Conservation (phyloP, 495 filamentous ascomycete species). For the Trichoderma reesei region DNA sequence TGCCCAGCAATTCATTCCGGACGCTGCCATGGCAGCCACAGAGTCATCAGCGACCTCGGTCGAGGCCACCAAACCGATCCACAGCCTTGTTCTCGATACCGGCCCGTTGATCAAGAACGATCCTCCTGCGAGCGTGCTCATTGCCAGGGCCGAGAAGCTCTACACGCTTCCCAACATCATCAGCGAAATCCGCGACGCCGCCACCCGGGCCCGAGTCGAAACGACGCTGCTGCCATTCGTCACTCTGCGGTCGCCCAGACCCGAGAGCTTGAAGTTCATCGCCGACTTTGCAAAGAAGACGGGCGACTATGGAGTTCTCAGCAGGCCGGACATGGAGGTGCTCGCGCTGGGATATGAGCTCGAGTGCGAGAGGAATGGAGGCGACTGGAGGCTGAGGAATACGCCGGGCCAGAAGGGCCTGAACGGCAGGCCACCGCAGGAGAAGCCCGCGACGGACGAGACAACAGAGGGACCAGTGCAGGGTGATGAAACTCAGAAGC, state of each 20-base stretch:
- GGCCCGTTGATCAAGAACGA: slow-evolving; percentile 88
- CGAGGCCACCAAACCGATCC: slow-evolving; percentile 48
- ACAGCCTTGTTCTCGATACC: slow-evolving; percentile 82
- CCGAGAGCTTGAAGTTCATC: slow-evolving; percentile 68
- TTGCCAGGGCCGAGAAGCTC: slow-evolving; percentile 64
- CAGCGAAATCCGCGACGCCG: slow-evolving; percentile 79
- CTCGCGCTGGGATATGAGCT: slow-evolving; percentile 87
- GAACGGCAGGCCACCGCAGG: slow-evolving; percentile 52
- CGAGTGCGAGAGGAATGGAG: slow-evolving; percentile 73
- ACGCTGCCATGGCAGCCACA: slow-evolving; percentile 7
- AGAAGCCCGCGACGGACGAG: slow-evolving; percentile 21
- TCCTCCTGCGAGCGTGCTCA: slow-evolving; percentile 65
- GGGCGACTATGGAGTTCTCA: slow-evolving; percentile 79
- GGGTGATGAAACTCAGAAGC: slow-evolving; percentile 9
- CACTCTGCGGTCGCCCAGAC: slow-evolving; percentile 58
- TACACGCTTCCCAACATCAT: slow-evolving; percentile 83
- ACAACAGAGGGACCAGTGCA: neutral
- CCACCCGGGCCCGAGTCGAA: slow-evolving; percentile 67
- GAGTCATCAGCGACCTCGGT: neutral
- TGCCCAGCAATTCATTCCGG: neutral
- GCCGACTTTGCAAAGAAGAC: slow-evolving; percentile 81
- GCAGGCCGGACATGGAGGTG: slow-evolving; percentile 77
- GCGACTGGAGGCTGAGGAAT: slow-evolving; percentile 71
- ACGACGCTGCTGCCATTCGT: slow-evolving; percentile 78
- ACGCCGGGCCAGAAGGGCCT: slow-evolving; percentile 65